Evolutionary conservation across 371 early-diverging fungal genomes (phyloP), one percentile per base, ranked within the genome.

Genomic region (Mortierella sp.): DNA sequence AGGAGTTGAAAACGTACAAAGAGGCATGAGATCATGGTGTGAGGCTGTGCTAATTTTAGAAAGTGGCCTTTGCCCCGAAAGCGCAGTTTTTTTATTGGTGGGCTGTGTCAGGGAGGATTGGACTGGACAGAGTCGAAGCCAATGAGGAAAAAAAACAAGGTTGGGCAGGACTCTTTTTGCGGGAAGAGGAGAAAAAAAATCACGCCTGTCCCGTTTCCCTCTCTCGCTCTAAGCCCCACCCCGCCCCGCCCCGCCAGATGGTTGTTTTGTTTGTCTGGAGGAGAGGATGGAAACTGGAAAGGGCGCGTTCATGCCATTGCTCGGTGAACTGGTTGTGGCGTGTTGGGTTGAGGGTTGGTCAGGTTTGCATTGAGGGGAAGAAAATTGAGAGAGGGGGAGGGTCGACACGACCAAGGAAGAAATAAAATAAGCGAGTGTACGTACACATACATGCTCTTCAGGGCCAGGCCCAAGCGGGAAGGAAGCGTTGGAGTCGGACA

Each of bases 1-100:
- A n/a, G n/a, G n/a, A n/a, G n/a, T n/a, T n/a, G n/a, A n/a, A n/a
- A n/a, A n/a, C n/a, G n/a, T n/a, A n/a, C n/a, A n/a, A n/a, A n/a
- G n/a, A n/a, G n/a, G n/a, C 19, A 34, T n/a, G 47, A 45, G 37
- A 68, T 34, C n/a, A 39, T 22, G 24, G 48, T 50, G 34, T 16
- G 68, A 52, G 68, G 68, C 68, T 70, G 63, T 63, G 71, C 14
- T 63, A 44, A 63, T 63, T 63, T 63, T 63, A 63, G 58, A 11
- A 29, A 50, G 4, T 10, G 29, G 19, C 6, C 44, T 10, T 22
- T 13, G 52, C 24, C 22, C n/a, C 44, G 45, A 61, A 44, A 45
- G 34, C 31, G 55, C 66, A 66, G 41, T 65, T 68, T 63, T 71
- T 53, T 71, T 71, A 44, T 45, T 55, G 40, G 16, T 48, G 37